A percentile compares a stretch with the other conserved stretches of the same genome.
These are phyloP conservation scores for Russula virescens DNA, from an alignment of 768 basidiomycete species.

Conservation along the genomic window DNA sequence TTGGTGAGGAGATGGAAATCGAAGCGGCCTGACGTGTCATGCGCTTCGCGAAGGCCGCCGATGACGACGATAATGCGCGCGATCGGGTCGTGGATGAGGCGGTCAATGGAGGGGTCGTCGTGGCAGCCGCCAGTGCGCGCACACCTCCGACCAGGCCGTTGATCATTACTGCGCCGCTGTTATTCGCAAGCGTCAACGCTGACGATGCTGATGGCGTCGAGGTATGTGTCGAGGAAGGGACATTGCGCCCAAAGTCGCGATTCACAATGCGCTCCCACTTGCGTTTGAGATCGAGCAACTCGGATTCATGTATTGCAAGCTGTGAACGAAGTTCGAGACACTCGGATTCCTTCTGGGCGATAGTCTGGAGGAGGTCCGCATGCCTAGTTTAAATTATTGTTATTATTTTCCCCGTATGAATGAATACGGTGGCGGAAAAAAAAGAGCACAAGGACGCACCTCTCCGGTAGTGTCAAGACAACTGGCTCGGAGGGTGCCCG, in stretches of 20 bases:
- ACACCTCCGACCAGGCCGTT: constrained; percentile 65
- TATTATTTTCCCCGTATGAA: not conserved
- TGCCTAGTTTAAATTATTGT: constrained; percentile 42
- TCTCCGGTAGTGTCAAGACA: constrained; percentile 66
- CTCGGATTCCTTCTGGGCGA: constrained; percentile 81
- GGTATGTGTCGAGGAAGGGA: constrained; percentile 16
- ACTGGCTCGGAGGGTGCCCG: constrained; percentile 29
- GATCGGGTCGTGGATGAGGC: constrained; percentile 23
- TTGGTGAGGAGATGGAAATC: constrained; percentile 22
- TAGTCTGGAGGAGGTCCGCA: constrained; percentile 73
- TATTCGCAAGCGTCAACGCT: constrained; percentile 19
- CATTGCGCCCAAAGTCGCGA: constrained; percentile 43
- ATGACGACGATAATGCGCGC: constrained; percentile 6
- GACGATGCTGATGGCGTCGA: constrained; percentile 13
- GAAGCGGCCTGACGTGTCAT: constrained; percentile 17
- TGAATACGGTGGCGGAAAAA: not conserved
- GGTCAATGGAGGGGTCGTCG: constrained; percentile 31
- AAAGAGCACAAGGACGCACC: constrained; percentile 40
- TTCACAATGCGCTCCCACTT: constrained; percentile 81
- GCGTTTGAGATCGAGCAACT: constrained; percentile 67
- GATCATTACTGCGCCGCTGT: constrained; percentile 35
- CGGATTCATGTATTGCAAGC: constrained; percentile 64
- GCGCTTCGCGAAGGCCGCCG: constrained; percentile 15
- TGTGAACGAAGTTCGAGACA: constrained; percentile 78
- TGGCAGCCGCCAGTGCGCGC: constrained; percentile 51